Conservation (phyloP, 208 protist genomes). For the Vickermania ingenoplastis region DNA sequence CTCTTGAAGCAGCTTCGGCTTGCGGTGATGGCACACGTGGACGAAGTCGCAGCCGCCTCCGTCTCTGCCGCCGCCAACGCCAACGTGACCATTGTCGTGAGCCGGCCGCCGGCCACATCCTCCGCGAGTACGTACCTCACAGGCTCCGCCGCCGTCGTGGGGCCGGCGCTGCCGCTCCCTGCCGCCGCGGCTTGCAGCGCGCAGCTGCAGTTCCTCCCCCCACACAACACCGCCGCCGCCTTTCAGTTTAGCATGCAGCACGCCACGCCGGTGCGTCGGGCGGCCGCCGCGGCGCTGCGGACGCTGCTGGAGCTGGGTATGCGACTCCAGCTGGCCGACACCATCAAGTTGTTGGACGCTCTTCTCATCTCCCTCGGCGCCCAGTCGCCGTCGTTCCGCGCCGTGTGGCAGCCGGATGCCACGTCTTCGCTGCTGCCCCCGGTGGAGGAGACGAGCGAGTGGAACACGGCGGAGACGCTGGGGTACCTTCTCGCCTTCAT, state of each 20-base stretch:
- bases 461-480: constrained; percentile 20
- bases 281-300: constrained; percentile 19
- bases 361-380: constrained; percentile 5
- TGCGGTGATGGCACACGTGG: background rate
- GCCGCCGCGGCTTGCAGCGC: background rate
- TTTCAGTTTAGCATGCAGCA: background rate
- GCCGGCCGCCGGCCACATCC: background rate
- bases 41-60: background rate
- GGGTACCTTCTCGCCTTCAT: constrained; percentile 34
- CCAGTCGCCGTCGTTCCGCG: background rate
- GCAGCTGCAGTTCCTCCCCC: background rate
- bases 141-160: background rate
- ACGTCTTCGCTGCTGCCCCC: background rate
- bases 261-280: constrained; percentile 13
- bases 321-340: constrained; percentile 2
- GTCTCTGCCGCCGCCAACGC: background rate
- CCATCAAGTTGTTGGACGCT: constrained; percentile 12
- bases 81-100: background rate
- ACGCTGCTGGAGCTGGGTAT: constrained; percentile 20
- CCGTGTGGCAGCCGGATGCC: background rate
- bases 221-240: background rate
- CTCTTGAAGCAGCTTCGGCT: background rate
- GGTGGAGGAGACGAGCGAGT: background rate
- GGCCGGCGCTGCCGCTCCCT: background rate
- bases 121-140: background rate